These are phyloP conservation scores for Alisma plantagoaquatica DNA, from an alignment of 106 monocot genomes.

Conservation along the genomic window DNA sequence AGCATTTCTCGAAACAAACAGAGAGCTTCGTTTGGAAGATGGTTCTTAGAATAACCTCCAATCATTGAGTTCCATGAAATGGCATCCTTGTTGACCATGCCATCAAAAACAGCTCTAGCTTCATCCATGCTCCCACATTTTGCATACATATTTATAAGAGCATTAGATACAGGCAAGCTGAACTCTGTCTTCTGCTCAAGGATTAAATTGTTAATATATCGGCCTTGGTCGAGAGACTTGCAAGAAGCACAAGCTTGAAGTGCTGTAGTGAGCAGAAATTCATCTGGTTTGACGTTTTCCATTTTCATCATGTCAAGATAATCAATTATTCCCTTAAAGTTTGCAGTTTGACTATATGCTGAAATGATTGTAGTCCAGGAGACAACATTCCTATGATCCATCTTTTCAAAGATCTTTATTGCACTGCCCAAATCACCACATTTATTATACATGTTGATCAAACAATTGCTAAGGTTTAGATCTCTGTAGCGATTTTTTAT, in stretches of 20 bases:
- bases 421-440: constrained; percentile 39
- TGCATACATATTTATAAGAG: constrained; percentile 78
- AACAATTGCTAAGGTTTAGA: constrained; percentile 30
- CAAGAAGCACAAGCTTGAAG: constrained; percentile 59
- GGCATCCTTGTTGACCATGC: constrained; percentile 26
- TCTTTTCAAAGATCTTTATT: constrained; percentile 30
- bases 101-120: constrained; percentile 48
- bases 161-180: constrained; percentile 47
- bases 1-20: constrained; percentile 41
- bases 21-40: constrained; percentile 51
- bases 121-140: constrained; percentile 56
- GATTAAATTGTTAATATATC: constrained; percentile 36
- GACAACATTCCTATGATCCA: constrained; percentile 42
- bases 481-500: constrained; percentile 27
- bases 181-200: constrained; percentile 30
- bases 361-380: constrained; percentile 75
- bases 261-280: constrained; percentile 36
- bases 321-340: constrained; percentile 39
- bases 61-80: constrained; percentile 82
- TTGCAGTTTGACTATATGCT: constrained; percentile 25
- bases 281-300: constrained; percentile 38
- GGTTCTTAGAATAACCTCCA: constrained; percentile 59
- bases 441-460: constrained; percentile 73
- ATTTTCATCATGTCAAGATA: constrained; percentile 49
- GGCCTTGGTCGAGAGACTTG: constrained; percentile 38